Percentiles rank a stretch among this genome's conserved stretches.
Conservation (phyloP, 768 basidiomycete species). For the Hericium alpestre region DNA sequence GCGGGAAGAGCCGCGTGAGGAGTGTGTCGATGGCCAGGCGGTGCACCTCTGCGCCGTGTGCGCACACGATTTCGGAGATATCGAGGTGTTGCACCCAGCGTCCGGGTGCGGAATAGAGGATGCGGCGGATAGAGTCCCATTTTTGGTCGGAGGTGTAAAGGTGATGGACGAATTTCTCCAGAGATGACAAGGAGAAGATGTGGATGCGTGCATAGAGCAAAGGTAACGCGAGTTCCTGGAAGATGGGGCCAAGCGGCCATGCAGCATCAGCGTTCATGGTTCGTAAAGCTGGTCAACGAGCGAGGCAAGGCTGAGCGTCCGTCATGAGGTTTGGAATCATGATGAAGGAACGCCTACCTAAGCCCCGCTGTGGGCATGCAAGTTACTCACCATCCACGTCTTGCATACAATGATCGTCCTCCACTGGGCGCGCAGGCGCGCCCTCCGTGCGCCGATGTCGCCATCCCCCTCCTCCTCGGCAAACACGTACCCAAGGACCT, state of each 20-base stretch:
- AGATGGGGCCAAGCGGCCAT: slow-evolving; percentile 2
- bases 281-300: too few species aligned
- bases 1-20: slow-evolving; percentile 52
- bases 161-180: slow-evolving; percentile 49
- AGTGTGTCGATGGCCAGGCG: slow-evolving; percentile 50
- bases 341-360: too few species aligned
- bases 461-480: slow-evolving; percentile 8
- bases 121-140: slow-evolving; percentile 85
- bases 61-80: slow-evolving; percentile 36
- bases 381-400: slow-evolving; percentile 9
- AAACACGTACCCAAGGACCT: slow-evolving; percentile 37
- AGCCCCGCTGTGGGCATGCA: background rate
- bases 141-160: slow-evolving; percentile 56
- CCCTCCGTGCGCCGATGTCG: slow-evolving; percentile 1
- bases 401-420: slow-evolving; percentile 14
- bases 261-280: background rate
- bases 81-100: slow-evolving; percentile 77
- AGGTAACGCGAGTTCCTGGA: slow-evolving; percentile 56
- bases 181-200: slow-evolving; percentile 30
- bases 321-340: background rate
- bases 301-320: too few species aligned
- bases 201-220: slow-evolving; percentile 50
- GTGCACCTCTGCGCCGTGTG: slow-evolving; percentile 30
- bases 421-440: slow-evolving; percentile 12
- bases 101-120: slow-evolving; percentile 79